A percentile compares a stretch with the other conserved stretches of the same genome.
Conservation (phyloP, 2,329 filamentous ascomycete genomes). For the Colletotrichum sansevieriae region DNA sequence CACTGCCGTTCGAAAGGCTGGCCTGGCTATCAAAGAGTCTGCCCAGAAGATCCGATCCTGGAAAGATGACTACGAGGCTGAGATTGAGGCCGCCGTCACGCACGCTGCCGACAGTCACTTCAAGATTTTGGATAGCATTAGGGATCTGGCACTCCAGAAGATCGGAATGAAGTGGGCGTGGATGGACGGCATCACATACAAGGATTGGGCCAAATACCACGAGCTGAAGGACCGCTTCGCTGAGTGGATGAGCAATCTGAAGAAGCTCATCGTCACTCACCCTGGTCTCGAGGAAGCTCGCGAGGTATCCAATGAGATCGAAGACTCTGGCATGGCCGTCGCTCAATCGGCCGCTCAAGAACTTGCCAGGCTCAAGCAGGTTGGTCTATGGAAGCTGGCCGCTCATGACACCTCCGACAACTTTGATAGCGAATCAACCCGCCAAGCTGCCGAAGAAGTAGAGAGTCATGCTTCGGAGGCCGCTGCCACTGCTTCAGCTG, state of each 20-base stretch:
- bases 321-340: conserved; percentile 83
- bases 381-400: conserved; percentile 85
- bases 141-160: conserved; percentile 87
- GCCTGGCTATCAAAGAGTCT: conserved; percentile 79
- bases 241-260: conserved; percentile 87
- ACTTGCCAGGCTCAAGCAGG: conserved; percentile 83
- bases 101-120: conserved; percentile 84
- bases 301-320: conserved; percentile 74
- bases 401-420: conserved; percentile 81
- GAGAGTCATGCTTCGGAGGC: conserved; percentile 51
- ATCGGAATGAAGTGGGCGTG: conserved; percentile 96
- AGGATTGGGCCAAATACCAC: conserved; percentile 97
- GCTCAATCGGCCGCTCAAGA: conserved; percentile 86
- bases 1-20: conserved; percentile 72
- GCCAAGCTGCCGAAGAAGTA: conserved; percentile 65
- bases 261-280: conserved; percentile 80
- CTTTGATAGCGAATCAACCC: conserved; percentile 78
- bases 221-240: conserved; percentile 85
- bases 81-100: conserved; percentile 77
- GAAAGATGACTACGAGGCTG: conserved; percentile 78
- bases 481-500: conserved; percentile 43
- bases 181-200: conserved; percentile 95
- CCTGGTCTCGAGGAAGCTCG: conserved; percentile 77
- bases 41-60: conserved; percentile 83
- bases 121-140: conserved; percentile 83